Base-by-base conservation (phyloP, 345 rosid species). In the Raphanus raphanistrum region DNA sequence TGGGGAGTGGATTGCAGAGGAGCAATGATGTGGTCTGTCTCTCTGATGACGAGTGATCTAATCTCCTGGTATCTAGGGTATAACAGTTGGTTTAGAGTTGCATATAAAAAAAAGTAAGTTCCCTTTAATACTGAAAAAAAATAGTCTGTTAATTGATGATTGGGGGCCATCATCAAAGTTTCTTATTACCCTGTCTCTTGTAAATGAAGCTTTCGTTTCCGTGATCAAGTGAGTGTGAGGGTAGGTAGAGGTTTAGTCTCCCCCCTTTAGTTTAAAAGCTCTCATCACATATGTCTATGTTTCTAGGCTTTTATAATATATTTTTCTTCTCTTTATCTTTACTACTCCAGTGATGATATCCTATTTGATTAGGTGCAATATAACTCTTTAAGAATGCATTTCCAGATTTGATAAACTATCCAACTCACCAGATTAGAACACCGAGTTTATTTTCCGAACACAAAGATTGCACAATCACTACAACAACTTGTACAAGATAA, bases 1-100 rank as follows among this genome's bases (percentile, higher is more conserved):
- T 52, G 70, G 66, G 69, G 17, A 69, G 25, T 38, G 78, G 78
- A 17, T 52, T 68, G 21, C 81, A 45, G 32, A 21, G 15, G 5
- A 67, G 33, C 38, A 67, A 28, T 55, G 66, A 63, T 63, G 58
- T 79, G 59, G 82, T 80, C 8, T 80, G 35, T 70, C 72, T 80
- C 38, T 80, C 79, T 58, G 82, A 80, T 71, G 76, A 80, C 59
- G 82, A 74, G 68, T 74, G 64, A 74, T 54, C 15, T 52, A 67
- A 17, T 25, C 16, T n/a, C 11, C 8, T n/a, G 41, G 32, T 58
- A 12, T 9, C 29, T 66, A 72, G 77, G 4, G 27, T 71, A 38
- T 57, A 70, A 29, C 21, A 29, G 8, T 29, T 72, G 55, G 58
- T 48, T 17, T 66, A 57, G 31, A 45, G 43, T 12, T 31, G 13